A percentile compares a stretch with the other conserved stretches of the same genome.
phyloP scores from a whole-genome alignment of 495 filamentous ascomycete genomes.

The Collariella sp. region DNA sequence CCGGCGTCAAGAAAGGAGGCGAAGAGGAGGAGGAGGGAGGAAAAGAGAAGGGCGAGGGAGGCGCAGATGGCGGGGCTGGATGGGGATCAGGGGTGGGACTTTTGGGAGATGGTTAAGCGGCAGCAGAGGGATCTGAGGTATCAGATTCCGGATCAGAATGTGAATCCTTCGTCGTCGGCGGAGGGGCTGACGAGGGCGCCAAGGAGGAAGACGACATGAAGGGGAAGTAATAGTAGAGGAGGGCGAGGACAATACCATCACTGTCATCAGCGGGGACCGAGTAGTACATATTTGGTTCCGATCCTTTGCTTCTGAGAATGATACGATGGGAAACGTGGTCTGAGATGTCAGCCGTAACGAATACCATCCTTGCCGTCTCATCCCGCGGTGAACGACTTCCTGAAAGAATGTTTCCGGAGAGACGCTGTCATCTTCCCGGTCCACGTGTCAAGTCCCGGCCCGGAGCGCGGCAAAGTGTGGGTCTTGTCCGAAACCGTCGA shows the following conservation, averaged over 20 bases:
- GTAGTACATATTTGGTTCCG: too few species aligned
- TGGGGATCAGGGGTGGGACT: slow-evolving; percentile 36
- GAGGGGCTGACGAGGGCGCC: not conserved
- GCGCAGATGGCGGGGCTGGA: slow-evolving; percentile 3
- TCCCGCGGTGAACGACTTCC: too few species aligned
- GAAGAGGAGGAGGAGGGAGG: slow-evolving; percentile 17
- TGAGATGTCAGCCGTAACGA: too few species aligned
- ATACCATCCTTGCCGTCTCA: too few species aligned
- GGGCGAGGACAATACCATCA: too few species aligned
- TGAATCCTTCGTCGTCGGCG: slow-evolving; percentile 10
- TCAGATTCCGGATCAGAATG: slow-evolving; percentile 37
- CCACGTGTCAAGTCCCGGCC: not conserved
- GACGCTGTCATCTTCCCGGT: not conserved
- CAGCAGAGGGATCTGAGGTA: slow-evolving; percentile 25
- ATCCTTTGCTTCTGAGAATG: too few species aligned
- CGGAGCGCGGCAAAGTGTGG: not conserved
- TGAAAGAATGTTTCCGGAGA: too few species aligned
- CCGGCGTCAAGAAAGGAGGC: slow-evolving; percentile 22
- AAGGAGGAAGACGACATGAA: not conserved
- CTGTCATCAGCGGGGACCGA: too few species aligned
- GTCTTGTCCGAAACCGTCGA: not conserved
- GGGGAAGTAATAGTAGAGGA: too few species aligned
- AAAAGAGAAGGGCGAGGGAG: slow-evolving; percentile 20
- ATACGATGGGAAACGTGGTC: too few species aligned
- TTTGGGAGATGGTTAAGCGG: slow-evolving; percentile 35